Conservation (phyloP, 2,329 filamentous ascomycete species). For the Cladosporium halotolerans region DNA sequence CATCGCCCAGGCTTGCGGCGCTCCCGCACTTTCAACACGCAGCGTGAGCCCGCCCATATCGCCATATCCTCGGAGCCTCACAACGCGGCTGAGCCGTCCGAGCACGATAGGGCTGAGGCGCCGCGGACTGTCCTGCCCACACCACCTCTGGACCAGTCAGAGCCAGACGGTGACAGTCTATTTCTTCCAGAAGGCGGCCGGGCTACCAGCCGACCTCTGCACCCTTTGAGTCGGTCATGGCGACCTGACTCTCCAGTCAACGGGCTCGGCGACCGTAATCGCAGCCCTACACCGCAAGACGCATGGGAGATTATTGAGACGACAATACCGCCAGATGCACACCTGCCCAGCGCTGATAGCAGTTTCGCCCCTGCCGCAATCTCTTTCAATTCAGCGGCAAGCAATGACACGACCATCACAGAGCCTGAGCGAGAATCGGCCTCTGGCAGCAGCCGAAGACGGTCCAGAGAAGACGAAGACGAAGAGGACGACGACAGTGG, state of each 20-base stretch:
- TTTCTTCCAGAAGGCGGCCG: constrained; percentile 15
- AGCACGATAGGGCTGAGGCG: not conserved
- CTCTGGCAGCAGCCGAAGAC: constrained; percentile 29
- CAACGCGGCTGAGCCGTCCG: not conserved
- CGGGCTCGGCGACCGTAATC: constrained; percentile 76
- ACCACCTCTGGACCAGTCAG: constrained; percentile 10
- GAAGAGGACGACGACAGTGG: constrained; percentile 46
- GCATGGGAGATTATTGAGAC: constrained; percentile 76
- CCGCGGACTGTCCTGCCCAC: constrained; percentile 1
- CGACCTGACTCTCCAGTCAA: constrained; percentile 44
- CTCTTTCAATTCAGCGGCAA: constrained; percentile 35
- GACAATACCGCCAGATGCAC: constrained; percentile 74
- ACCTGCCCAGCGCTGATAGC: constrained; percentile 71
- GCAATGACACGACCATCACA: constrained; percentile 25
- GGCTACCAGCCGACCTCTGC: constrained; percentile 14
- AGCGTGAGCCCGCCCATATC: not conserved
- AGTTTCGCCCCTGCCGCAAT: constrained; percentile 64
- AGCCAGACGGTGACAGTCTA: constrained; percentile 17
- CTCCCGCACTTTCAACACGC: not conserved
- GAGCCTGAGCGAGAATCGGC: constrained; percentile 19
- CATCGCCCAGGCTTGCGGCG: not conserved
- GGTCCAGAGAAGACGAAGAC: constrained; percentile 36
- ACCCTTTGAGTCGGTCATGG: constrained; percentile 26
- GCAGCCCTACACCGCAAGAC: constrained; percentile 62
- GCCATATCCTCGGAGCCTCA: not conserved